phyloP scores from a whole-genome alignment of 495 filamentous ascomycete genomes.

The Parathielavia appendiculata region DNA sequence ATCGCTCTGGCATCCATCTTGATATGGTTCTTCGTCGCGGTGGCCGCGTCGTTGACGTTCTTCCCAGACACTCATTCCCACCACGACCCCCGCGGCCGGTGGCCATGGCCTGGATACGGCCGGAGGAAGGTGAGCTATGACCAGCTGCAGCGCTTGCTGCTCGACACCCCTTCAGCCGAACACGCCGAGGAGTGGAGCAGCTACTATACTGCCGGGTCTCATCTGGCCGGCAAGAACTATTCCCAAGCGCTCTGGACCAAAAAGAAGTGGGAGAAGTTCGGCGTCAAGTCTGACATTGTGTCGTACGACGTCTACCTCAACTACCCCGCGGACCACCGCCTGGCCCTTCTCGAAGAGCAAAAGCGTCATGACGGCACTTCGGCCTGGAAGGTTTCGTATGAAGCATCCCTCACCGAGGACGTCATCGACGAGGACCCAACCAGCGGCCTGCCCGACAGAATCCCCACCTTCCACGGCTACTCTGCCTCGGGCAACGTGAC shows the following conservation, averaged over 20 bases:
- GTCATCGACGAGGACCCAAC: conserved; percentile 80
- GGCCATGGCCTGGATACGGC: conserved; percentile 41
- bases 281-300: conserved; percentile 65
- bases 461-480: conserved; percentile 95
- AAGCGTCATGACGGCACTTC: conserved; percentile 32
- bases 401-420: conserved; percentile 80
- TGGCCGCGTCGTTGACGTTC: conserved; percentile 52
- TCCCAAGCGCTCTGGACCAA: conserved; percentile 84
- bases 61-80: conserved; percentile 33
- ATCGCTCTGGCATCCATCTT: conserved; percentile 53
- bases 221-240: conserved; percentile 84
- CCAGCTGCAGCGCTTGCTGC: conserved; percentile 64
- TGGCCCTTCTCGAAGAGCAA: conserved; percentile 71
- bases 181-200: conserved; percentile 75
- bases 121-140: conserved; percentile 48
- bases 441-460: conserved; percentile 60
- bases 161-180: conserved; percentile 62
- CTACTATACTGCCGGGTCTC: conserved; percentile 86
- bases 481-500: conserved; percentile 89
- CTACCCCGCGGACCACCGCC: conserved; percentile 73
- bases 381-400: conserved; percentile 62
- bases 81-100: conserved; percentile 36
- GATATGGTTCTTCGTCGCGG: conserved; percentile 54
- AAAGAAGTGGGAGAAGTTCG: conserved; percentile 79
- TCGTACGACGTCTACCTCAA: conserved; percentile 89